Percentiles rank a stretch among this genome's conserved stretches.
These are phyloP conservation scores for Fusarium sp. DNA, from an alignment of 2,329 filamentous ascomycete genomes.

Conservation along the genomic window DNA sequence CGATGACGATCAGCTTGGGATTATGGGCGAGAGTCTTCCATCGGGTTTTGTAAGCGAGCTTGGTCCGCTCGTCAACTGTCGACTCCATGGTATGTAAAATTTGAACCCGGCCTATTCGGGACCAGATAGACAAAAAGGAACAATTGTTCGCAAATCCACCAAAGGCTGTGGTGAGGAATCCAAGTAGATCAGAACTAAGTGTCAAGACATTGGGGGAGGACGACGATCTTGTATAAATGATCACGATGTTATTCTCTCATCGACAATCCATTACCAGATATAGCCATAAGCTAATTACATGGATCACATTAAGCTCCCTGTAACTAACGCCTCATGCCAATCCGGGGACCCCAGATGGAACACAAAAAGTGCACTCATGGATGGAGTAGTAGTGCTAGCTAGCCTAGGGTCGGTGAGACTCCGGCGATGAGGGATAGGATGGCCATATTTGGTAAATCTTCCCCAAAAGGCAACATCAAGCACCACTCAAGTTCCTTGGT, in stretches of 20 bases:
- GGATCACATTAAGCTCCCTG: slow-evolving; percentile 8
- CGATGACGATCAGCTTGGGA: slow-evolving; percentile 42
- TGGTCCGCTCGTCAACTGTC: slow-evolving; percentile 31
- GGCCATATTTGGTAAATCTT: slow-evolving; percentile 2
- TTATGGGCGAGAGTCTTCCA: slow-evolving; percentile 44
- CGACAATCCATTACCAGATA: slow-evolving; percentile 6
- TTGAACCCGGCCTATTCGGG: neutral
- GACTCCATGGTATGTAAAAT: slow-evolving; percentile 21
- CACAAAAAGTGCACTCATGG: neutral
- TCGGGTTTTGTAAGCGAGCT: slow-evolving; percentile 44
- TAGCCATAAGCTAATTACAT: neutral
- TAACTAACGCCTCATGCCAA: slow-evolving; percentile 20
- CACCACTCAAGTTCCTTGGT: slow-evolving; percentile 16
- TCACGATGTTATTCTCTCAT: neutral
- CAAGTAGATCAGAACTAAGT: neutral
- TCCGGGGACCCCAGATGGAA: slow-evolving; percentile 45
- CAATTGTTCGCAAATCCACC: neutral
- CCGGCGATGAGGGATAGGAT: slow-evolving; percentile 31
- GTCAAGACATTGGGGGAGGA: neutral
- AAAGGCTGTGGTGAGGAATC: neutral
- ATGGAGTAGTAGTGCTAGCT: neutral
- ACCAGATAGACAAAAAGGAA: neutral
- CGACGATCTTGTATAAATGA: slow-evolving; percentile 13
- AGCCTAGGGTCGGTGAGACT: slow-evolving; percentile 23
- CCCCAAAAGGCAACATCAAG: slow-evolving; percentile 34